Evolutionary conservation across 495 filamentous ascomycete genomes (phyloP), one percentile per base, ranked within the genome.

Genomic region (Pseudoneurospora amorphoporcata): DNA sequence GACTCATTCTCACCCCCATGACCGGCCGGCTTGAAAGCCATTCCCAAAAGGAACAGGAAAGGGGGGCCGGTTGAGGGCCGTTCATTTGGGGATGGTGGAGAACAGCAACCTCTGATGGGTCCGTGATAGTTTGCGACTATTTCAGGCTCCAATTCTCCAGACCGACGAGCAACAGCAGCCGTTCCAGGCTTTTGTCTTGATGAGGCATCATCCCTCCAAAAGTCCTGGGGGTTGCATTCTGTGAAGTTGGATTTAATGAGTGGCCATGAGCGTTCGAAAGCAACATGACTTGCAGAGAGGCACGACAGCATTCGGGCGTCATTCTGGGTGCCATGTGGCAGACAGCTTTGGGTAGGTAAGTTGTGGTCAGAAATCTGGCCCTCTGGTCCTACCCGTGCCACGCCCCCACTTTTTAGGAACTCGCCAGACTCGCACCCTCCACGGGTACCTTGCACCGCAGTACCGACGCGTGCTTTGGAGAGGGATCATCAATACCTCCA

Each of bases 401-500:
- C n/a, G n/a, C n/a, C n/a, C n/a, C n/a, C n/a, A n/a, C n/a, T n/a
- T n/a, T n/a, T n/a, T n/a, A n/a, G n/a, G n/a, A n/a, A n/a, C n/a
- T n/a, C n/a, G n/a, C n/a, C n/a, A n/a, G n/a, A n/a, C n/a, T n/a
- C n/a, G n/a, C n/a, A n/a, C n/a, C n/a, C n/a, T n/a, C n/a, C n/a
- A n/a, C n/a, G n/a, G n/a, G n/a, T n/a, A 47, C 72, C 43, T 76
- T 38, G 43, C 72, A 76, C 23, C 23, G 23, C 23, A 23, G 23
- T 72, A 70, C 39, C 69, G 47, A 70, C 70, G 74, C 73, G 70
- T 72, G 72, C 72, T 70, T 68, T 72, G 72, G 72, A 37, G 68
- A 32, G 12, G 45, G 70, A 43, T 39, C 39, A 43, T 43, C 42
- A 70, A 23, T 23, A 23, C 23, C 23, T 29, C 41, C n/a, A 61